Evolutionary conservation across 2,329 filamentous ascomycete species (phyloP), one percentile per base, ranked within the genome.

Genomic region (Paraphaeosphaeria minitans): DNA sequence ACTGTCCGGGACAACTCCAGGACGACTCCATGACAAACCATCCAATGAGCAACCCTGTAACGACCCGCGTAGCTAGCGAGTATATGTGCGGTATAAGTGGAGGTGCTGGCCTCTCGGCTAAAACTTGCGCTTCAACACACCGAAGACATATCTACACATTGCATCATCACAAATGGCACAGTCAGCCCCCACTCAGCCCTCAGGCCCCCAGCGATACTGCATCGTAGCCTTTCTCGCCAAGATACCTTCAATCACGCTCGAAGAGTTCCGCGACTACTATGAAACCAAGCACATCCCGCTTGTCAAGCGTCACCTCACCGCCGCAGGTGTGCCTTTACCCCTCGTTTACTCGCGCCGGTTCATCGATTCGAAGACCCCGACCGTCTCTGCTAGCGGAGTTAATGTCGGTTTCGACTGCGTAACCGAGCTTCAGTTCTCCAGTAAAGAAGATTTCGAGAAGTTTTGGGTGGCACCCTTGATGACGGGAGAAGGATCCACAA

Each of bases 211-310:
- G 29, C 29, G 33, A 5, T 51, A 51, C 35, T 41, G 19, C 49
- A 51, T 51, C 37, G n/a, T 51, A 21, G 49, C 49, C 12, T 51
- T 51, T 22, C 35, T 51, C 14, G 4, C 9, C 33, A 41, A 41
- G 8, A 14, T 6, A 12, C 35, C 49, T 12, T 27, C 33, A 7
- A 24, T n/a, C 21, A 51, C 49, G 1, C 49, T 41, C 21, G 22
- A 27, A 3, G 49, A 41, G 4, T 51, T 51, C 35, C 49, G 49
- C 33, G 31, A 35, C 14, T 51, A 51, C 22, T 51, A 51, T 22
- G 49, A 51, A 29, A 41, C 21, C 33, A 33, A 41, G 21, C 49
- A 51, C n/a, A 27, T 51, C 13, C 49, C 49, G 7, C 49, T 51
- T 21, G 22, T 42, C 13, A 35, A 14, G 12, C 21, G 35, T 19